Evolutionary conservation across 2,329 filamentous ascomycete species (phyloP).

Genomic region (Fusarium temperatum): DNA sequence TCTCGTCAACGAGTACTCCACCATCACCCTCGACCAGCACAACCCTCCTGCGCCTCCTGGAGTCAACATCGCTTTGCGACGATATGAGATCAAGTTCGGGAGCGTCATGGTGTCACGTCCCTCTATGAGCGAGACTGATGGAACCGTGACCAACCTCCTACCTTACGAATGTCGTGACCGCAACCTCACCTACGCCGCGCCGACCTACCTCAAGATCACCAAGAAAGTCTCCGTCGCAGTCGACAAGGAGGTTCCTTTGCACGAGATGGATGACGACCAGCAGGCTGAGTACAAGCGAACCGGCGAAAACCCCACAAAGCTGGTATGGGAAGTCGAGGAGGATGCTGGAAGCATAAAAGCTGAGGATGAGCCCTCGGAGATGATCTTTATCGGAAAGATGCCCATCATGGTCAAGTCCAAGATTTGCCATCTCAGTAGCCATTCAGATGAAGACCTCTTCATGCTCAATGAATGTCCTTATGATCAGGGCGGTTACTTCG

Average conservation of each 20-base stretch:
- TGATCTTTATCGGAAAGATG: slow-evolving; percentile 92
- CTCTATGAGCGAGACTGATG: slow-evolving; percentile 92
- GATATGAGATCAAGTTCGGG: slow-evolving; percentile 96
- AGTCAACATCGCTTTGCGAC: slow-evolving; percentile 82
- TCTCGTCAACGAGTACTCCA: slow-evolving; percentile 89
- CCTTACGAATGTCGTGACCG: slow-evolving; percentile 96
- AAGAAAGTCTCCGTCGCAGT: slow-evolving; percentile 86
- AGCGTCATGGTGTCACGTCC: slow-evolving; percentile 89
- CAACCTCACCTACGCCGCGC: slow-evolving; percentile 94
- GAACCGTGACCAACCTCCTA: slow-evolving; percentile 83
- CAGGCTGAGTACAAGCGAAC: slow-evolving; percentile 63
- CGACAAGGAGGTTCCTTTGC: slow-evolving; percentile 72
- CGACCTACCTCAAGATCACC: slow-evolving; percentile 87
- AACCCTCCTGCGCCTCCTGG: slow-evolving; percentile 80
- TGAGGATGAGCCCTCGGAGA: slow-evolving; percentile 67
- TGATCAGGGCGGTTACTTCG: slow-evolving; percentile 97
- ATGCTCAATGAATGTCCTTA: slow-evolving; percentile 96
- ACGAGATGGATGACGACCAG: slow-evolving; percentile 75
- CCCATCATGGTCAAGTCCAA: slow-evolving; percentile 98
- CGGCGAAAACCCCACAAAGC: slow-evolving; percentile 65
- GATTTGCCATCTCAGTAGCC: slow-evolving; percentile 87
- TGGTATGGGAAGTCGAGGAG: slow-evolving; percentile 70
- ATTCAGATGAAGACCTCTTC: slow-evolving; percentile 87
- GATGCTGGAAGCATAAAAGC: slow-evolving; percentile 62
- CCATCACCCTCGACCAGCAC: slow-evolving; percentile 92